A percentile compares a stretch with the other conserved stretches of the same genome.
Conservation (phyloP, 169 alveolate genomes). For the Neospora caninum region DNA sequence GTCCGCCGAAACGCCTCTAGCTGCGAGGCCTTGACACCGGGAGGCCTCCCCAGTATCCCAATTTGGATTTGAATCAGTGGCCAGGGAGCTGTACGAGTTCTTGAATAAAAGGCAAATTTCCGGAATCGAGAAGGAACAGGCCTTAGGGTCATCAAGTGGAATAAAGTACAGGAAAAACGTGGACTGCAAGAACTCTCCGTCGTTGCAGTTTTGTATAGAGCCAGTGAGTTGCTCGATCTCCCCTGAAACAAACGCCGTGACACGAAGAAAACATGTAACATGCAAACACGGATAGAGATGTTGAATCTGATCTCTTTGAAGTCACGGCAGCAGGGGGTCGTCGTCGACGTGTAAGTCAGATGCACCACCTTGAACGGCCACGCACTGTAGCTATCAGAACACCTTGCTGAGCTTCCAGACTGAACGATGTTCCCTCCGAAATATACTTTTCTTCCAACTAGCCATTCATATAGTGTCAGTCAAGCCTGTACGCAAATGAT, state of each 20-base stretch:
- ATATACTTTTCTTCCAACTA: too few species aligned
- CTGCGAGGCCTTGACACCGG: not conserved
- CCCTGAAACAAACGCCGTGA: not conserved
- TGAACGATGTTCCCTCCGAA: too few species aligned
- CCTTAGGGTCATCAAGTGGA: not conserved
- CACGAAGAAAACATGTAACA: not conserved
- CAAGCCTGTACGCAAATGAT: too few species aligned
- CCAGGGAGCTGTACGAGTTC: not conserved
- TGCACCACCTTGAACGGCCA: too few species aligned
- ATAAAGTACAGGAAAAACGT: not conserved
- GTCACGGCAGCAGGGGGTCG: too few species aligned
- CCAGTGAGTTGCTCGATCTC: not conserved
- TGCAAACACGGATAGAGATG: too few species aligned
- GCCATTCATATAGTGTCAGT: too few species aligned
- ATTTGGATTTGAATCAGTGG: not conserved
- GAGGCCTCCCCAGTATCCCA: not conserved
- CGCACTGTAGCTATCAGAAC: too few species aligned
- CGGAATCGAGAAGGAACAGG: not conserved
- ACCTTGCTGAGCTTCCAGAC: too few species aligned
- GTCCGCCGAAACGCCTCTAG: slow-evolving; percentile 2
- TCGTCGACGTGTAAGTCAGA: too few species aligned
- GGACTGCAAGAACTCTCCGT: not conserved
- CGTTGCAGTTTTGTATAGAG: not conserved
- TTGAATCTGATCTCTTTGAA: too few species aligned
- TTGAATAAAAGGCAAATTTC: not conserved